These are phyloP conservation scores for Phyllosticta citriasiana DNA, from an alignment of 2,329 filamentous ascomycete genomes.

Conservation along the genomic window DNA sequence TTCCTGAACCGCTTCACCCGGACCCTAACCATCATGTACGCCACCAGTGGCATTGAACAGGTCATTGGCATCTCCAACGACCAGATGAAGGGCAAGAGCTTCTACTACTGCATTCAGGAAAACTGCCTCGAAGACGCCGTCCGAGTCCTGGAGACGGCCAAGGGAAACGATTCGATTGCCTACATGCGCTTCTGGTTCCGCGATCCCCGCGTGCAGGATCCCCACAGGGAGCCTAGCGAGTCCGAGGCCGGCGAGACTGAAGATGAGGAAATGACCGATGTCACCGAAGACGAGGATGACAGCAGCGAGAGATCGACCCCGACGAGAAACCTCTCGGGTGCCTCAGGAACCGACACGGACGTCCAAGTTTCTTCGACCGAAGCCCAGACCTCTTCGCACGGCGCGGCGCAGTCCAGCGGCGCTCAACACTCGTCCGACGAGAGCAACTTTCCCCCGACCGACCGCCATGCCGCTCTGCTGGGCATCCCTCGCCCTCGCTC, in stretches of 20 bases:
- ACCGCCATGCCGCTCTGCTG: neutral
- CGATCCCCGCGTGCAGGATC: conserved; percentile 48
- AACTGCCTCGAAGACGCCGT: conserved; percentile 69
- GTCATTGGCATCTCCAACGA: conserved; percentile 64
- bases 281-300: conserved; percentile 38
- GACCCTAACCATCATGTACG: conserved; percentile 76
- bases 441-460: neutral
- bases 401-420: too few species aligned
- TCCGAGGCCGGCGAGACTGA: conserved; percentile 33
- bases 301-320: conserved; percentile 21
- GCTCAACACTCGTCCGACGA: neutral
- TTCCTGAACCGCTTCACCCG: conserved; percentile 81
- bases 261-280: conserved; percentile 38
- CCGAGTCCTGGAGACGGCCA: conserved; percentile 71
- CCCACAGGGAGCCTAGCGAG: conserved; percentile 35
- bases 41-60: conserved; percentile 64
- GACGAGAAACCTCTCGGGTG: conserved; percentile 13
- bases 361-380: conserved; percentile 11
- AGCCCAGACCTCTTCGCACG: neutral
- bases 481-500: neutral
- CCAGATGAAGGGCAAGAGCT: conserved; percentile 64
- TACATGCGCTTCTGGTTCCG: conserved; percentile 80
- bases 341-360: conserved; percentile 7
- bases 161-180: conserved; percentile 83
- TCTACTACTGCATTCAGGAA: conserved; percentile 78